These are phyloP conservation scores for Phytopythium montanum DNA, from an alignment of 352 stramenopile genomes.

Conservation along the genomic window DNA sequence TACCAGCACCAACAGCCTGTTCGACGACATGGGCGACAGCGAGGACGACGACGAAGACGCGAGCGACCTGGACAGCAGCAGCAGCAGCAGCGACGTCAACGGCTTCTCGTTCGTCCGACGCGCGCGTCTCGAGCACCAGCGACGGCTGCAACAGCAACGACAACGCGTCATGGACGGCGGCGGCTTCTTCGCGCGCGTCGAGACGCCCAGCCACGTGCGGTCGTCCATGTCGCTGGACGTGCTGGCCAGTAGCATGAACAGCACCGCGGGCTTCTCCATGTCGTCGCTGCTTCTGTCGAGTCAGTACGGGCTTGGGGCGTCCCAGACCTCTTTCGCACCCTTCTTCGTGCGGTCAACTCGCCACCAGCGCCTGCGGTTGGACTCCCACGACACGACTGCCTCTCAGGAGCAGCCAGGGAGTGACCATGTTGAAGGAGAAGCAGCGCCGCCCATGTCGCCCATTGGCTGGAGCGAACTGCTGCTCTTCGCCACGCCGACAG, in stretches of 20 bases:
- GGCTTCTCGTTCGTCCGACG: background rate
- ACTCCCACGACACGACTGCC: background rate
- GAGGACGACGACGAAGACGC: background rate
- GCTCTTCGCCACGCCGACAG: slow-evolving; percentile 2
- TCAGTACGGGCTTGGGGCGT: background rate
- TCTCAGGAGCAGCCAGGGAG: background rate
- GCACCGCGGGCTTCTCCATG: slow-evolving; percentile 3
- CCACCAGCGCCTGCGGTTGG: background rate
- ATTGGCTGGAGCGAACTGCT: slow-evolving; percentile 4
- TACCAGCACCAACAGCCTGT: background rate
- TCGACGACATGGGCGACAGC: background rate
- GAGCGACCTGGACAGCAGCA: background rate
- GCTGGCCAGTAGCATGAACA: slow-evolving; percentile 5
- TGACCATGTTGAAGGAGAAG: background rate
- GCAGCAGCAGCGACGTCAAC: background rate
- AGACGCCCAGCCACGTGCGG: slow-evolving; percentile 3
- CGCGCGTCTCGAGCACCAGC: background rate
- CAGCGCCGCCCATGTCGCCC: background rate
- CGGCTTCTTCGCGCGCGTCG: background rate
- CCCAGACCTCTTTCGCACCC: background rate
- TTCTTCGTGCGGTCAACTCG: slow-evolving; percentile 2
- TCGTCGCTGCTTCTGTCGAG: slow-evolving; percentile 6
- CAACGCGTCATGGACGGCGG: background rate
- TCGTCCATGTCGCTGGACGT: slow-evolving; percentile 3
- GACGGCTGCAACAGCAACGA: background rate